A percentile compares a stretch with the other conserved stretches of the same genome.
phyloP scores from a whole-genome alignment of 192 early-diverging fungal genomes.

The Coemansia sp. region DNA sequence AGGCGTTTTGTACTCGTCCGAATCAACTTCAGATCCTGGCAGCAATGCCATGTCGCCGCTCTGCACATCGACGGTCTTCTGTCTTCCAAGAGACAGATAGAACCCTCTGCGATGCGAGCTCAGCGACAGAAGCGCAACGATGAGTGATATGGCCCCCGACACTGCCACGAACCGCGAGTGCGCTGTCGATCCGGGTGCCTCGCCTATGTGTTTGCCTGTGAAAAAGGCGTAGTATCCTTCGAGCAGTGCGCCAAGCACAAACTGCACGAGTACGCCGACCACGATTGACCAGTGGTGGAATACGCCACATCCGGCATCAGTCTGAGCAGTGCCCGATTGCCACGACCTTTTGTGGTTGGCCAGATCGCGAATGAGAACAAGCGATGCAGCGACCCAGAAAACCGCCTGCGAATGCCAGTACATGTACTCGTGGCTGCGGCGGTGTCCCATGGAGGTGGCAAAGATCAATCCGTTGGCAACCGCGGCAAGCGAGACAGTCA shows the following conservation, averaged over 20 bases:
- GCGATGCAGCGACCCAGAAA: conserved; percentile 10
- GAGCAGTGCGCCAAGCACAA: conserved; percentile 3
- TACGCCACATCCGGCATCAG: not conserved
- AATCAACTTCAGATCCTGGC: not conserved
- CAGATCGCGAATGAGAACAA: conserved; percentile 13
- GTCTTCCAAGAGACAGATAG: conserved; percentile 19
- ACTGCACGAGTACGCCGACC: not conserved
- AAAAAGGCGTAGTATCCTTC: conserved; percentile 27
- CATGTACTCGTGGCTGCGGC: conserved; percentile 5
- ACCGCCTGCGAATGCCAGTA: conserved; percentile 32
- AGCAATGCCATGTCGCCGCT: not conserved
- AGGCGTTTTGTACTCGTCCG: conserved; percentile 30
- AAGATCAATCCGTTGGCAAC: conserved; percentile 9
- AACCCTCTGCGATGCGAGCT: conserved; percentile 26
- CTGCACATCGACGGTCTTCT: not conserved
- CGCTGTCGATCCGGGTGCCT: conserved; percentile 5
- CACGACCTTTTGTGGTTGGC: not conserved
- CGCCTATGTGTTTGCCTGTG: conserved; percentile 6
- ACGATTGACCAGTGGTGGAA: conserved; percentile 16
- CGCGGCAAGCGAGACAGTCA: conserved; percentile 14
- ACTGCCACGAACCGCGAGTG: conserved; percentile 23
- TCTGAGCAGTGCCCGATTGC: not conserved
- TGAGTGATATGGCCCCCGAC: not conserved
- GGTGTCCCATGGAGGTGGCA: not conserved
- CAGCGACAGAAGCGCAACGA: conserved; percentile 17